These are phyloP conservation scores for Tolypocladium endophyticum DNA, from an alignment of 2,329 filamentous ascomycete species.

Conservation along the genomic window DNA sequence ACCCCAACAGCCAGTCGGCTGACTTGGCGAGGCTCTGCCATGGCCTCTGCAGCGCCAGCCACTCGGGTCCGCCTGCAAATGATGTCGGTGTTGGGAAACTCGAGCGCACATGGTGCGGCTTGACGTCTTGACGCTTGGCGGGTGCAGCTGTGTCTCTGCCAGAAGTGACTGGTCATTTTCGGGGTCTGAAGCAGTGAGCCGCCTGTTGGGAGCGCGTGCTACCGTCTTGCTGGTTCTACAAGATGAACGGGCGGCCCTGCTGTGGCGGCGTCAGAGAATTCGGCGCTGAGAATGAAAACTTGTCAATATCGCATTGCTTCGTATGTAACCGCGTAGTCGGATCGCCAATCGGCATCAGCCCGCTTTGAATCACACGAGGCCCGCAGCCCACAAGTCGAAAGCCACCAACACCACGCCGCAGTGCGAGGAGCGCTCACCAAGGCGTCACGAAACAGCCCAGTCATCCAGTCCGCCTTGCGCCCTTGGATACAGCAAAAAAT, in stretches of 20 bases:
- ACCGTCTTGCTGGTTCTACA: background rate
- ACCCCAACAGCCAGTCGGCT: background rate
- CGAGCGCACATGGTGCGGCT: background rate
- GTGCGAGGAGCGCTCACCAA: background rate
- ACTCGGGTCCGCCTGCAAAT: background rate
- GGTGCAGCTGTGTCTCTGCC: background rate
- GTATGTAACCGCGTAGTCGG: background rate
- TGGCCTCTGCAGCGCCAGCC: background rate
- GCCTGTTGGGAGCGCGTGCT: background rate
- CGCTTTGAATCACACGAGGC: background rate
- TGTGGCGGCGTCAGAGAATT: no score
- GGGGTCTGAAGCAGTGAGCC: background rate
- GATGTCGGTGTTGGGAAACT: background rate
- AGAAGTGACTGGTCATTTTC: background rate
- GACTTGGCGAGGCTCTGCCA: background rate
- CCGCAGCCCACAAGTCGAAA: background rate
- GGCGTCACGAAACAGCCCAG: background rate
- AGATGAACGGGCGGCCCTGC: background rate
- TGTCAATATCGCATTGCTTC: no score
- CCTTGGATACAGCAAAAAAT: background rate
- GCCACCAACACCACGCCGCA: background rate
- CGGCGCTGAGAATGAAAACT: no score
- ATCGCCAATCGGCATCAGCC: background rate
- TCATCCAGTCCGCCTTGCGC: background rate
- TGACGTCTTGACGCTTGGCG: background rate